phyloP scores from a whole-genome alignment of 2,329 filamentous ascomycete genomes.

The Helotiales sp. region DNA sequence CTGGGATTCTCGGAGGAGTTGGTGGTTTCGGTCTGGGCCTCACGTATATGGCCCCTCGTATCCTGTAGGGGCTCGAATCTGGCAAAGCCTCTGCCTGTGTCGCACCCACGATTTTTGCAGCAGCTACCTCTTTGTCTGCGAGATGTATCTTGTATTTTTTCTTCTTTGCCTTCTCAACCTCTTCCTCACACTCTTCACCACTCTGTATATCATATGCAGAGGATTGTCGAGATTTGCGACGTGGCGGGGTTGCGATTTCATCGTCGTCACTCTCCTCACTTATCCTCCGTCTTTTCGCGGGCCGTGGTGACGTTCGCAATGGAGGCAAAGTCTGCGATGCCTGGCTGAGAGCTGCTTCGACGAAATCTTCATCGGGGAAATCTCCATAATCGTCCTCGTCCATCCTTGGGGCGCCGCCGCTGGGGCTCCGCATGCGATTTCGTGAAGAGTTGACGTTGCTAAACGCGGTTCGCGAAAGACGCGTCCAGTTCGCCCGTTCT shows the following conservation, averaged over 20 bases:
- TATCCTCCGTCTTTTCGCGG: conserved; percentile 38
- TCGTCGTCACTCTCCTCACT: conserved; percentile 18
- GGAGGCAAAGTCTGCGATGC: conserved; percentile 29
- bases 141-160: conserved; percentile 34
- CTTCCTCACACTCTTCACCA: conserved; percentile 25
- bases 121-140: conserved; percentile 26
- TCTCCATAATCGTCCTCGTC: conserved; percentile 63
- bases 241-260: conserved; percentile 1
- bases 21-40: conserved; percentile 38
- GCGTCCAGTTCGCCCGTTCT: neutral
- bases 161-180: conserved; percentile 25
- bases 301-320: conserved; percentile 33
- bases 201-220: conserved; percentile 13
- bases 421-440: neutral
- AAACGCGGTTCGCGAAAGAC: neutral
- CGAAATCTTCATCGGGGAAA: conserved; percentile 65
- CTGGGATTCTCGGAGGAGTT: conserved; percentile 15
- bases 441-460: neutral
- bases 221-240: conserved; percentile 18
- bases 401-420: neutral
- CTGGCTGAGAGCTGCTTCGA: conserved; percentile 56
- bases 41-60: conserved; percentile 51
- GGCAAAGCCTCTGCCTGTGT: conserved; percentile 34
- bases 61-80: conserved; percentile 49
- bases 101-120: conserved; percentile 29